phyloP scores from a whole-genome alignment of 1,284 basidiomycete genomes.

The Naganishia liquefaciens region DNA sequence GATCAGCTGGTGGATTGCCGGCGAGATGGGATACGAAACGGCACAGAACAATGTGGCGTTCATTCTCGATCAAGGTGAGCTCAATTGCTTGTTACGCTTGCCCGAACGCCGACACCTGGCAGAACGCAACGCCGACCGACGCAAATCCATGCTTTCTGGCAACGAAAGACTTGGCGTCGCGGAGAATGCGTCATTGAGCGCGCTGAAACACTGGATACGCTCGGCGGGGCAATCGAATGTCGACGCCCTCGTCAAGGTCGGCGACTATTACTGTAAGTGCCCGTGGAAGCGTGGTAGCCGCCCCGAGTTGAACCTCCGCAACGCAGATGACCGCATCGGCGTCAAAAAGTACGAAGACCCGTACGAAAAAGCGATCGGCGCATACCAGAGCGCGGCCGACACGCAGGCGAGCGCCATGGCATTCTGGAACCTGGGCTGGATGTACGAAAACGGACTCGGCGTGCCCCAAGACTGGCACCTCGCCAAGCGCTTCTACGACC shows the following conservation, averaged over 20 bases:
- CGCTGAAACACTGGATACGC: constrained; percentile 89
- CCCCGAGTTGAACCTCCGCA: too few relatives aligned
- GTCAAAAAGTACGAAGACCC: constrained; percentile 60
- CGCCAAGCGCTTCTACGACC: constrained; percentile 94
- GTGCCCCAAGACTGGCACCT: constrained; percentile 94
- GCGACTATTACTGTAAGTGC: constrained; percentile 81
- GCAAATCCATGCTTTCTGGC: constrained; percentile 7
- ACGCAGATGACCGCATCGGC: constrained; percentile 33
- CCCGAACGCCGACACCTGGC: background rate
- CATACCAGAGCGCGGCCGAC: constrained; percentile 87
- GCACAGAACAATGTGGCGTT: constrained; percentile 97
- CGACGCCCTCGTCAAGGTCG: constrained; percentile 93
- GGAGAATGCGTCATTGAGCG: constrained; percentile 54
- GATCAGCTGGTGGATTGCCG: constrained; percentile 91
- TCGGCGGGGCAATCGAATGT: constrained; percentile 91
- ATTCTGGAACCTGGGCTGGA: constrained; percentile 98
- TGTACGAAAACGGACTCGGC: constrained; percentile 96
- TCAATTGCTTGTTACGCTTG: background rate
- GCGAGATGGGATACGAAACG: constrained; percentile 86
- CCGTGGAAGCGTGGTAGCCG: background rate
- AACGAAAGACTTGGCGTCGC: constrained; percentile 13
- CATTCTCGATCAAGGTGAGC: constrained; percentile 82
- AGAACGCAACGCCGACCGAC: constrained; percentile 5
- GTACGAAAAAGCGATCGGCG: constrained; percentile 83
- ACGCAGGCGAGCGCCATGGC: constrained; percentile 88